Evolutionary conservation across 2,329 filamentous ascomycete genomes (phyloP), one percentile per base, ranked within the genome.

Genomic region (Colletotrichum echinochloae): DNA sequence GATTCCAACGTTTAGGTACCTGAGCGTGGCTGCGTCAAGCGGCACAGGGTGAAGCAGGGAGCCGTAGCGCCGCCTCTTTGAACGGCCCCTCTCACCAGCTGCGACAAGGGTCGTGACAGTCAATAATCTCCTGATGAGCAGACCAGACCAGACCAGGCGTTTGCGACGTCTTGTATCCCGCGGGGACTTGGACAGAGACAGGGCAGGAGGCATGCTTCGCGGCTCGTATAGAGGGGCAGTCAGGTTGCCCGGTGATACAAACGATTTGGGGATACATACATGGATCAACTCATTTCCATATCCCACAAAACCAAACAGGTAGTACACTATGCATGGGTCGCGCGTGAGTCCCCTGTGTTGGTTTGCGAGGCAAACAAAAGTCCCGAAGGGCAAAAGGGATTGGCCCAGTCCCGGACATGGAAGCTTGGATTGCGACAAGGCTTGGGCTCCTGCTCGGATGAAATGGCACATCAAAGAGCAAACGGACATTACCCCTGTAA

Each of bases 1-100:
- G 52, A 59, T 41, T 41, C 14, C 39, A 37, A 44, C 35, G 44
- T 54, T 20, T 41, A 59, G 37, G 55, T 66, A 60, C 46, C 59
- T 52, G 68, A 71, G 57, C 68, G 57, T 71, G 65, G 63, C 67
- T 61, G 44, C 66, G 59, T 55, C 56, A 49, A 41, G 62, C 66
- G 66, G 64, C 51, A 70, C 49, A 44, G 48, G n/a, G 57, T 30
- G 30, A 49, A 20, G 46, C 23, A 39, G n/a, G 35, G 14, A 56
- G 30, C 54, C 20, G 46, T 54, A 39, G 52, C 57, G 67, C 52
- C 39, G 23, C 26, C 55, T 49, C n/a, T 37, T n/a, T 28, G 23
- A 28, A 39, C 5, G n/a, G 20, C 60, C 65, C 65, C 65, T n/a
- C 16, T 54, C 28, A 49, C 39, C 26, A 9, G 12, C 20, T 35